Evolutionary conservation across 2,329 filamentous ascomycete genomes (phyloP), one percentile per base, ranked within the genome.

Genomic region (Colletotrichum trifolii): DNA sequence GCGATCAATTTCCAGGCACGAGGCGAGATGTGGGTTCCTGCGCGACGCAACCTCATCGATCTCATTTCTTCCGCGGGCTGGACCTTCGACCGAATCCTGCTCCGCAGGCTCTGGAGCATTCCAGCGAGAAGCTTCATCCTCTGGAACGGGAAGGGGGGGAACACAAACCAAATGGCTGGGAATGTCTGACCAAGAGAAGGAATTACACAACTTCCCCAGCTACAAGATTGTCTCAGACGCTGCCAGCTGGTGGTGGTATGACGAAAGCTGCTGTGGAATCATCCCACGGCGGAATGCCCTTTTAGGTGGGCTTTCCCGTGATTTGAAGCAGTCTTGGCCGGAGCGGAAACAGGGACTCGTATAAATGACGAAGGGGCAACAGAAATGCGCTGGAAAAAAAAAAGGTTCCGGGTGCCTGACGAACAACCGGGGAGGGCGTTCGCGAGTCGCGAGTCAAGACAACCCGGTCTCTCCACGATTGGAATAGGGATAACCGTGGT

Each of bases 381-480:
- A 43, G 39, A 64, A 25, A 25, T 45, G 12, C 50, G 45, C 54
- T 49, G 48, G 25, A 34, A 47, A 60, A 64, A 15, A 40, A 38
- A 47, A 3, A 17, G 2, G 35, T 33, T 55, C 42, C 40, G 39
- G 10, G 39, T 47, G 36, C 40, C 25, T 39, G 15, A 46, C 48
- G 34, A 12, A 52, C 39, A 52, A 54, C 34, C 35, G 60, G 40
- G 35, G 39, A 36, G 34, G 40, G 36, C 36, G 59, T 39, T n/a
- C 17, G 46, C 55, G 43, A 25, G 42, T 12, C 35, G 12, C 58
- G 58, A 66, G 58, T 66, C 58, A 63, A 63, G 47, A 66, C 50
- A 25, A 9, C 63, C 59, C 59, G 33, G 58, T 48, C 52, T 63
- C 63, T 56, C 59, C 52, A 63, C 63, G 53, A 62, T 63, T 47